Evolutionary conservation across 805 yeast species (phyloP), one percentile per base, ranked within the genome.

Genomic region (Lachancea thermotolerans): DNA sequence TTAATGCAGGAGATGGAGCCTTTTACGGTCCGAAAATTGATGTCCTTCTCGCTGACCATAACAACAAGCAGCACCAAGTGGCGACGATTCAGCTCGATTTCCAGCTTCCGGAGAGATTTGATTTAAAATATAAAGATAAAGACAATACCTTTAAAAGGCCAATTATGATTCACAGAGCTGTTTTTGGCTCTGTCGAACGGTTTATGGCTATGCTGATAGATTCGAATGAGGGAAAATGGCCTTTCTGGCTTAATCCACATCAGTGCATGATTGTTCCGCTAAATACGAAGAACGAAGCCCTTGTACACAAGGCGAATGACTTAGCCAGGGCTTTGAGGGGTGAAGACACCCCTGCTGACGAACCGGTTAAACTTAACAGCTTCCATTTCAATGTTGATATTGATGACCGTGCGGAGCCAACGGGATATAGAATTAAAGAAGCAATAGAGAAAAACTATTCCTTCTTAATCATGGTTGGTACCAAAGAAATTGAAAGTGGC

Each of bases 1-100:
- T 86, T 8, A 81, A 89, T 52, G 86, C 81, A 50, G 96, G 95
- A n/a, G 99, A 93, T 64, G 99, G 99, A 30, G 99, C 85, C 7
- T 80, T 80, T 63, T 93, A 93, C 67, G 99, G 99, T 0, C 99
- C 99, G 27, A 91, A 91, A 60, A 88, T 93, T 49, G 99, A 93
- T 64, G 75, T 93, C 37, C 70, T 86, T 43, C 77, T 93, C 42
- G 78, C 78, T 7, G 99, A 93, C 66, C 82, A 84, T 29, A 78
- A 75, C 41, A 84, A 82, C 1, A 89, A 88, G 55, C 75, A 78
- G 49, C 96, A 89, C 64, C 99, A 93, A 67, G 86, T 93, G 1
- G 99, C 97, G 2, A 93, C 99, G 0, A 79, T 93, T 43, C 99
- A 93, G 65, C 71, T 93, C 36, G 99, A 93, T 62, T 93, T 93